phyloP scores from a whole-genome alignment of 2,329 filamentous ascomycete species.

The Penicillium sp. region DNA sequence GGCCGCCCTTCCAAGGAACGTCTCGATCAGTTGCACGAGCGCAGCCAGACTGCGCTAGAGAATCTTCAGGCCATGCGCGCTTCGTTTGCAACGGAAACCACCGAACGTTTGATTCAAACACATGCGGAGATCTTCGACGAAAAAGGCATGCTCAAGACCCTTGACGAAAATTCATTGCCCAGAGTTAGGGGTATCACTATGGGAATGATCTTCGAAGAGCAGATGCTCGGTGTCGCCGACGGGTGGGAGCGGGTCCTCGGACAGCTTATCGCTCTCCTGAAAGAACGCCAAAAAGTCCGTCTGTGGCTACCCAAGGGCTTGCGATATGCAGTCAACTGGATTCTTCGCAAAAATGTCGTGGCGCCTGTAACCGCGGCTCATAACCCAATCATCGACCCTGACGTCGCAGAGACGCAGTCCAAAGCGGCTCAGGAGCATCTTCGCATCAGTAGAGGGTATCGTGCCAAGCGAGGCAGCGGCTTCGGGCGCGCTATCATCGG shows the following conservation, averaged over 20 bases:
- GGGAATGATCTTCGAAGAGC: constrained; percentile 51
- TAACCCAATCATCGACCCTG: constrained; percentile 24
- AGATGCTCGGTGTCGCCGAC: constrained; percentile 32
- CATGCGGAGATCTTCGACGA: constrained; percentile 46
- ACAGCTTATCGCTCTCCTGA: constrained; percentile 39
- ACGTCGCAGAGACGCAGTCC: constrained; percentile 31
- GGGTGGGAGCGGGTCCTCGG: constrained; percentile 39
- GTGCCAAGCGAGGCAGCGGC: constrained; percentile 25
- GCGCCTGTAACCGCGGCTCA: constrained; percentile 23
- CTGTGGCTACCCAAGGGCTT: constrained; percentile 48
- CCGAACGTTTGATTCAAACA: constrained; percentile 41
- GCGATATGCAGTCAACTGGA: constrained; percentile 42
- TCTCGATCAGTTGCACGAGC: constrained; percentile 22
- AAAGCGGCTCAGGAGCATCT: constrained; percentile 40
- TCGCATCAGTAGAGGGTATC: constrained; percentile 37
- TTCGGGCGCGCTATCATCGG: constrained; percentile 30
- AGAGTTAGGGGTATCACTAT: constrained; percentile 44
- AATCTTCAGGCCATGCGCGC: constrained; percentile 27
- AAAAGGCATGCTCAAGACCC: constrained; percentile 37
- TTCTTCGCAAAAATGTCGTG: constrained; percentile 28
- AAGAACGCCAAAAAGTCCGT: constrained; percentile 34
- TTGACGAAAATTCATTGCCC: constrained; percentile 22
- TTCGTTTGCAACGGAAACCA: constrained; percentile 35
- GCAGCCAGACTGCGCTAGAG: constrained; percentile 20
- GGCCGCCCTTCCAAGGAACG: constrained; percentile 21